These are phyloP conservation scores for Naganishia albida DNA, from an alignment of 1,284 basidiomycete species.

Conservation along the genomic window DNA sequence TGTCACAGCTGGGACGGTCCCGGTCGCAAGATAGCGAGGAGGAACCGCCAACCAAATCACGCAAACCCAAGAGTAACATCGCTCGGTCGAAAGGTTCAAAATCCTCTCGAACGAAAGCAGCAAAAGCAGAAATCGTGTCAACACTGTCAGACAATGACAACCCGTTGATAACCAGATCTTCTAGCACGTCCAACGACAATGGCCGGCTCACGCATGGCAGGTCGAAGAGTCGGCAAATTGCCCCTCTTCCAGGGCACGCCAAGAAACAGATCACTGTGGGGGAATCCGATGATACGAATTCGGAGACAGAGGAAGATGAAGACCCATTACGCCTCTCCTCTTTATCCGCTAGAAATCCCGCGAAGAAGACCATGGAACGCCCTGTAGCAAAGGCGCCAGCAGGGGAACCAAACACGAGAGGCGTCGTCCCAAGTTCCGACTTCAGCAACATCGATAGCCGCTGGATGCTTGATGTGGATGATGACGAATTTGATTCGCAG, in stretches of 20 bases:
- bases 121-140: not conserved
- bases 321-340: slow-evolving; percentile 9
- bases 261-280: slow-evolving; percentile 5
- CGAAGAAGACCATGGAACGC: not conserved
- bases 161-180: slow-evolving; percentile 2
- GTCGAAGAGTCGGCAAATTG: not conserved
- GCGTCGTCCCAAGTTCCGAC: slow-evolving; percentile 24
- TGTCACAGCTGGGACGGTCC: slow-evolving; percentile 19
- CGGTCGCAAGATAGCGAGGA: slow-evolving; percentile 7
- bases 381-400: not conserved
- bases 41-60: not conserved
- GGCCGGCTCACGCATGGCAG: no score
- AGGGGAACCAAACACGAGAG: not conserved
- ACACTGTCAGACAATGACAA: not conserved
- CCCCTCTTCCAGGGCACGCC: not conserved
- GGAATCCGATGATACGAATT: slow-evolving; percentile 7
- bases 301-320: slow-evolving; percentile 10
- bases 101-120: not conserved
- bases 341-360: not conserved
- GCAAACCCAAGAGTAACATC: not conserved
- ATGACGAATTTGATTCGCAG: slow-evolving; percentile 29
- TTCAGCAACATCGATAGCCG: slow-evolving; percentile 30
- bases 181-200: not conserved
- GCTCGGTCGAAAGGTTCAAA: not conserved
- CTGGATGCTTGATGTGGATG: slow-evolving; percentile 34